These are phyloP conservation scores for Symbiodinium natans DNA, from an alignment of 73 alveolate genomes.

Conservation along the genomic window DNA sequence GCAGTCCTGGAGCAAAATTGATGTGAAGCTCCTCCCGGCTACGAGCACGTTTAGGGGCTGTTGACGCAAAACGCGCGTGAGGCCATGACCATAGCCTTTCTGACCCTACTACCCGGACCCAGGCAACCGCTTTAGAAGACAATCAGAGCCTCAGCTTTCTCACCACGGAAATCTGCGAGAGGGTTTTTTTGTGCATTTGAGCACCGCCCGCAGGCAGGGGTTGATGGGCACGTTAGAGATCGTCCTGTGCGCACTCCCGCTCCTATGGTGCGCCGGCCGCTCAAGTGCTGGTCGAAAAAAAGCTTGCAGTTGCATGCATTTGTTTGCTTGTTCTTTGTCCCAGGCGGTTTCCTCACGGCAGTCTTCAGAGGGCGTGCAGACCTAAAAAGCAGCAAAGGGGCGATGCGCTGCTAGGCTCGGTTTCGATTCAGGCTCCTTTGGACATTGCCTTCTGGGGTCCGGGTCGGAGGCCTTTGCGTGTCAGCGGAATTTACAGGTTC, in stretches of 20 bases:
- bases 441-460: conserved; percentile 56
- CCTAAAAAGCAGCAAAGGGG: not conserved
- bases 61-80: too few relatives aligned
- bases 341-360: not conserved
- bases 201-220: not conserved
- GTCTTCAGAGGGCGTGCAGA: not conserved
- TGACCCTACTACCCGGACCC: not conserved
- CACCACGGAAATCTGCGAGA: too few relatives aligned
- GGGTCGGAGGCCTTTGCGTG: conserved; percentile 6
- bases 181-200: too few relatives aligned
- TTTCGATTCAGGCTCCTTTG: not conserved
- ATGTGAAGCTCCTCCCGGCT: not conserved
- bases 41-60: too few relatives aligned
- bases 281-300: too few relatives aligned
- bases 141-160: not conserved
- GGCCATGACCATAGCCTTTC: conserved; percentile 29
- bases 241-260: not conserved
- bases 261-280: conserved; percentile 35
- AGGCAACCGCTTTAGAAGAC: not conserved
- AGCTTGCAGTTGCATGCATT: too few relatives aligned
- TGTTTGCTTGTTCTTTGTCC: too few relatives aligned
- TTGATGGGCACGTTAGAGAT: not conserved
- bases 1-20: not conserved
- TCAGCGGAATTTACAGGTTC: too few relatives aligned
- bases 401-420: not conserved